phyloP scores from a whole-genome alignment of 2,329 filamentous ascomycete genomes.

The Calcarisporium arbuscula region DNA sequence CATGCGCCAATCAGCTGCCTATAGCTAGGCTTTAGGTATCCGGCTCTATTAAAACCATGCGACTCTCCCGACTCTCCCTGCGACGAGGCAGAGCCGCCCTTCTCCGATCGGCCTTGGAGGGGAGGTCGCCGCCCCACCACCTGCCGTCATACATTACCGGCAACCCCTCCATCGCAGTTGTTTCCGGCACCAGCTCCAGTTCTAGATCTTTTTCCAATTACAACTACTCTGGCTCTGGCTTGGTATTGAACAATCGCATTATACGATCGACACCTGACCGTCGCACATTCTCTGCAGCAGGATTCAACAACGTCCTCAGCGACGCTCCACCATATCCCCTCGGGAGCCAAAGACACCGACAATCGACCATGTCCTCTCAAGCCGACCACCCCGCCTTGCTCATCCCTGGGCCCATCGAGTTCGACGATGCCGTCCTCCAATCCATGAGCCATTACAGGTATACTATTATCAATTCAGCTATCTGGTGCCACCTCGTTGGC shows the following conservation, averaged over 20 bases:
- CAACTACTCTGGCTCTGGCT: conserved; percentile 19
- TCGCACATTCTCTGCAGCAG: conserved; percentile 11
- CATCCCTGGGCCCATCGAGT: conserved; percentile 96
- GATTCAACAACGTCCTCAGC: conserved; percentile 4
- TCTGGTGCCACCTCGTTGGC: neutral
- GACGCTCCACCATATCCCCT: too few relatives aligned
- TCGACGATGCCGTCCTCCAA: conserved; percentile 91
- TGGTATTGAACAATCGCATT: neutral
- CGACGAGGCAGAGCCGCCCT: conserved; percentile 10
- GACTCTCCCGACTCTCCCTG: conserved; percentile 3
- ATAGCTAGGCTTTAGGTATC: conserved; percentile 8
- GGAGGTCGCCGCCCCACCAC: conserved; percentile 17
- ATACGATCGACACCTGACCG: conserved; percentile 15
- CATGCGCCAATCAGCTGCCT: too few relatives aligned
- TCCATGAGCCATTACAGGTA: conserved; percentile 94
- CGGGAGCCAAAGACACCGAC: conserved; percentile 15
- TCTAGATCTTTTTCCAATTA: conserved; percentile 1
- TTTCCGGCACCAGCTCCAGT: conserved; percentile 2
- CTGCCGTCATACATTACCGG: conserved; percentile 11
- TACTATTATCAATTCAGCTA: conserved; percentile 17
- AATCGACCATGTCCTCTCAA: conserved; percentile 53
- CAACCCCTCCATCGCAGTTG: conserved; percentile 19
- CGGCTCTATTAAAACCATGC: neutral
- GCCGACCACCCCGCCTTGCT: conserved; percentile 66
- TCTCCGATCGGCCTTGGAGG: conserved; percentile 21